A percentile compares a stretch with the other conserved stretches of the same genome.
Conservation (phyloP, 106 monocot genomes). For the Hemerocallis citrina region DNA sequence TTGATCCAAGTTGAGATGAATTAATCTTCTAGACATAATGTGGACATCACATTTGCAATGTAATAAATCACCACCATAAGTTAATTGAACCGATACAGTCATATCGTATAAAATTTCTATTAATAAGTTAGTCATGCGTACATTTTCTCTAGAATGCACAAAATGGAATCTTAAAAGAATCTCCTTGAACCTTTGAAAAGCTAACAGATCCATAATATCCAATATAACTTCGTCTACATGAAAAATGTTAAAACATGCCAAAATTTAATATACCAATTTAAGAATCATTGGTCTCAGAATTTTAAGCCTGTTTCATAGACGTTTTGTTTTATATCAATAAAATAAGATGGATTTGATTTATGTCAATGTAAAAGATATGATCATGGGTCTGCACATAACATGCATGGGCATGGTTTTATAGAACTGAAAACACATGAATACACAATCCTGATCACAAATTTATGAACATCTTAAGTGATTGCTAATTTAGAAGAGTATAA, state of each 20-base stretch:
- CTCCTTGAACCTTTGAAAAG: neutral
- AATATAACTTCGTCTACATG: neutral
- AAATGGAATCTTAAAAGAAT: neutral
- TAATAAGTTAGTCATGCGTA: no score
- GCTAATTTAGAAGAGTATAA: no score
- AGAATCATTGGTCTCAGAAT: neutral
- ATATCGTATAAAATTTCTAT: neutral
- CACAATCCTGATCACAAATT: no score
- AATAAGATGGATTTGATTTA: neutral
- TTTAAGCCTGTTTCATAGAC: neutral
- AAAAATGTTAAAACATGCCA: neutral
- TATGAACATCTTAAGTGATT: no score
- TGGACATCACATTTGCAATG: neutral
- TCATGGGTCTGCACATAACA: no score
- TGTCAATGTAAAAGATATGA: no score
- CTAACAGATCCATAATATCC: neutral
- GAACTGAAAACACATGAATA: no score
- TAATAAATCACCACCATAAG: neutral
- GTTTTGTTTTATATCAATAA: neutral
- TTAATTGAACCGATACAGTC: neutral
- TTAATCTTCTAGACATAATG: neutral
- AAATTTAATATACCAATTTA: neutral
- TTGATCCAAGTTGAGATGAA: neutral
- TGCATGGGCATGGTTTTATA: no score
- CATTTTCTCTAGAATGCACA: neutral